A percentile compares a stretch with the other conserved stretches of the same genome.
Evolutionary conservation across 495 filamentous ascomycete genomes (phyloP).

Genomic region (Cryomyces minteri): DNA sequence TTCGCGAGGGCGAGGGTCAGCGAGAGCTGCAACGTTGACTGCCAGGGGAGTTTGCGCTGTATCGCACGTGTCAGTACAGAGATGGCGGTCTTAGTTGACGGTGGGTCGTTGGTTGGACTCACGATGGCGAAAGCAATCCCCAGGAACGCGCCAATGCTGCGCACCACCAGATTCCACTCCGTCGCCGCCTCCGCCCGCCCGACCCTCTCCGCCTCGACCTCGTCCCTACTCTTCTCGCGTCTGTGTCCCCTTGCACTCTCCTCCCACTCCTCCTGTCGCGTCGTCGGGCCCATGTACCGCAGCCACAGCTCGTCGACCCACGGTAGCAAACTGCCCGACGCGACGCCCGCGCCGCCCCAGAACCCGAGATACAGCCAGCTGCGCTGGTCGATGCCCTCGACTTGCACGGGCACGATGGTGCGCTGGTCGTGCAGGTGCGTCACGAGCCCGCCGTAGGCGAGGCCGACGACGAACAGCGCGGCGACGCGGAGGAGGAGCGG

Average conservation of each 20-base stretch:
- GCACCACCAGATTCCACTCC: constrained; percentile 64
- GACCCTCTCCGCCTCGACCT: constrained; percentile 1
- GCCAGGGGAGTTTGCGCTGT: constrained; percentile 74
- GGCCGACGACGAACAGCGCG: constrained; percentile 63
- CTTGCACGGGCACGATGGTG: constrained; percentile 42
- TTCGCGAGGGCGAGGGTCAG: constrained; percentile 82
- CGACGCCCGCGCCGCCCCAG: constrained; percentile 69
- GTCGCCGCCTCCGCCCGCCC: constrained; percentile 1
- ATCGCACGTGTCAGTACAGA: constrained; percentile 6
- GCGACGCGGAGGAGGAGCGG: constrained; percentile 33
- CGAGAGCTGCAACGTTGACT: constrained; percentile 84
- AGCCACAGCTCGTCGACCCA: constrained; percentile 57
- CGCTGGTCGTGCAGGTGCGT: constrained; percentile 61
- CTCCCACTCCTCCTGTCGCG: constrained; percentile 12
- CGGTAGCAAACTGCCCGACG: constrained; percentile 60
- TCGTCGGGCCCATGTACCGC: constrained; percentile 7
- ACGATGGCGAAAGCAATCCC: constrained; percentile 96
- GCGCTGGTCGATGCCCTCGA: constrained; percentile 35
- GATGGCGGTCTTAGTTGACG: neutral
- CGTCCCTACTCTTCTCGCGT: neutral
- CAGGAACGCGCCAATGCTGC: constrained; percentile 83
- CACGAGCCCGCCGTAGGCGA: constrained; percentile 70
- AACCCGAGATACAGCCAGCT: constrained; percentile 52
- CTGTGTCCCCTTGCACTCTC: neutral
- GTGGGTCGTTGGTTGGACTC: constrained; percentile 16